phyloP scores from a whole-genome alignment of 2,329 filamentous ascomycete species.

The Emergomyces africanus region DNA sequence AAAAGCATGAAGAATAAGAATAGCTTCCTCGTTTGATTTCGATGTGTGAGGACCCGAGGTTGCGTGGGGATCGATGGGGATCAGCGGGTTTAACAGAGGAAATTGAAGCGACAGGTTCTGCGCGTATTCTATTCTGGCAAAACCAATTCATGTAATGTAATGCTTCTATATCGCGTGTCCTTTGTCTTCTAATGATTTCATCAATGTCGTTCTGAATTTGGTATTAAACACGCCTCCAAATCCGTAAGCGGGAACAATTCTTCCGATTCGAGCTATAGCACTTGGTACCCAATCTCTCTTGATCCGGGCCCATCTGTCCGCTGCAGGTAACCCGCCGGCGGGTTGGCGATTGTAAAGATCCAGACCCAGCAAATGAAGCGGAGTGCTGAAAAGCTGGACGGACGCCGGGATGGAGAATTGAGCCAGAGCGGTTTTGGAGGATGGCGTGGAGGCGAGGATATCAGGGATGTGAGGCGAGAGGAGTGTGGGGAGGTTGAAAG shows the following conservation, averaged over 20 bases:
- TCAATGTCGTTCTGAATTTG: constrained; percentile 53
- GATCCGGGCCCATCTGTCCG: constrained; percentile 55
- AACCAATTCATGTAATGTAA: neutral
- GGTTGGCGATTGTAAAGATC: constrained; percentile 67
- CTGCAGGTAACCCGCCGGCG: constrained; percentile 32
- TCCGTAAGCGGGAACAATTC: constrained; percentile 82
- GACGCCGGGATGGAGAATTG: constrained; percentile 71
- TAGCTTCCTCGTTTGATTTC: neutral
- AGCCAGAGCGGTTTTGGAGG: constrained; percentile 47
- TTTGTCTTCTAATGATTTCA: constrained; percentile 45
- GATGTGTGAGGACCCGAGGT: neutral
- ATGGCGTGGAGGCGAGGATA: constrained; percentile 33
- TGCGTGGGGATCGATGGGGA: neutral
- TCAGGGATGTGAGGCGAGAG: constrained; percentile 56
- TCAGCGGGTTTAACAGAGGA: neutral
- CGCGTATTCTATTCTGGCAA: neutral
- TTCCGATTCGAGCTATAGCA: constrained; percentile 60
- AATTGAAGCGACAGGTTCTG: neutral
- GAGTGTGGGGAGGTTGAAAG: constrained; percentile 75
- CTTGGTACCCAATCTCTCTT: constrained; percentile 63
- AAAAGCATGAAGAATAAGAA: neutral
- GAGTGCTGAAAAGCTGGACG: constrained; percentile 68
- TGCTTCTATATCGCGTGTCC: neutral
- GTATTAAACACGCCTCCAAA: constrained; percentile 77
- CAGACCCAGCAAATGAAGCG: constrained; percentile 70